Base-by-base conservation (phyloP, 208 protist genomes). In the Balamuthia mandrillaris region DNA sequence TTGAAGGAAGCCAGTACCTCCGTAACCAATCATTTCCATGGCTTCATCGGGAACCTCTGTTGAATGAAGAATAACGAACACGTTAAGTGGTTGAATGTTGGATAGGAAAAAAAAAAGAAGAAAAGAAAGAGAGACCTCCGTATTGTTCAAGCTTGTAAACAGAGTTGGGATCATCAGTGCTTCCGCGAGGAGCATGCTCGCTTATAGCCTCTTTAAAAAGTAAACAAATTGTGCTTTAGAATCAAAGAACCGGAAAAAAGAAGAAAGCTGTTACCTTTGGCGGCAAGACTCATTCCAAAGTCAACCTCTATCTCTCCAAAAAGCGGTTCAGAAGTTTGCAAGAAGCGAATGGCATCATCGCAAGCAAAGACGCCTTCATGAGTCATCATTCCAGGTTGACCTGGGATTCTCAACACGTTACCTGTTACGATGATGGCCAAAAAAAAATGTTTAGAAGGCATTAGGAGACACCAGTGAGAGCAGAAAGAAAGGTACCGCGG, bases 221-320 rank as follows among this genome's bases (percentile, higher is more conserved):
- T 12, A 31, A 5, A n/a, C n/a, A n/a, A n/a, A n/a, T n/a, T n/a
- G n/a, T n/a, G n/a, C n/a, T n/a, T n/a, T n/a, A n/a, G n/a, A n/a
- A n/a, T n/a, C n/a, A n/a, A n/a, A n/a, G n/a, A n/a, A n/a, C n/a
- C n/a, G n/a, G n/a, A n/a, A n/a, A n/a, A n/a, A n/a, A n/a, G n/a
- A n/a, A n/a, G n/a, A n/a, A n/a, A n/a, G n/a, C 37, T 44, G 5
- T 44, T 49, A 74, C 65, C 65, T 42, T 74, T 74, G 39, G 65
- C 65, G 10, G 65, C 65, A 12, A 74, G 65, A 42, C 65, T 52
- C 65, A 74, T 74, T 37, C 65, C 65, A 74, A 74, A 74, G 65
- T 74, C 51, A 42, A 74, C 41, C 27, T 41, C 44, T 6, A 74
- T 74, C 33, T 49, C 24, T 10, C 37, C 65, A 3, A 52, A 27